Evolutionary conservation across 2,329 filamentous ascomycete species (phyloP).

Genomic region (Botrytis paeoniae): DNA sequence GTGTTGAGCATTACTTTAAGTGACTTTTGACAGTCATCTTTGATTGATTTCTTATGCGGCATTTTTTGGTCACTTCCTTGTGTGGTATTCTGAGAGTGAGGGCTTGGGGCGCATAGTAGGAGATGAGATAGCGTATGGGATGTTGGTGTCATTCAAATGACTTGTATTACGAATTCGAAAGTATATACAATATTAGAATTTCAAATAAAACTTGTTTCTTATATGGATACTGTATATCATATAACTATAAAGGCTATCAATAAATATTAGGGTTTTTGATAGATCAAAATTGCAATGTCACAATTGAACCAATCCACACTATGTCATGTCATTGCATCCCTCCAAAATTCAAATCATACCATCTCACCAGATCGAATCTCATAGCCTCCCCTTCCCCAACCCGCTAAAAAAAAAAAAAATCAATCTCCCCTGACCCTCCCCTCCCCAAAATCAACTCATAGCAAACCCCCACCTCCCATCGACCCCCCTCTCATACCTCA

Average conservation of each 20-base stretch:
- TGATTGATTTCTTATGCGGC: neutral
- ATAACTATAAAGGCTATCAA: neutral
- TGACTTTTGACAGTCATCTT: neutral
- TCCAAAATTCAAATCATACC: neutral
- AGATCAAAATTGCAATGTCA: neutral
- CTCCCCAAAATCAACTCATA: neutral
- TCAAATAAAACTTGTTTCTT: neutral
- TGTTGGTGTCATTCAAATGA: neutral
- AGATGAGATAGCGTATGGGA: neutral
- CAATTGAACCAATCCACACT: neutral
- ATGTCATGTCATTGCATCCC: neutral
- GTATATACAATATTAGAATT: neutral
- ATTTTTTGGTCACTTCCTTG: fast-evolving
- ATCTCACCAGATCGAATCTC: too few species aligned
- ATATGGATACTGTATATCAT: neutral
- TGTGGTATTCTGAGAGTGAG: neutral
- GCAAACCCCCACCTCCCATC: slow-evolving; percentile 31
- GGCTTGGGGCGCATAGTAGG: neutral
- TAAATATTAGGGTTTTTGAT: too few species aligned
- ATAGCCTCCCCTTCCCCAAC: too few species aligned
- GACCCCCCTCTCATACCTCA: slow-evolving; percentile 30
- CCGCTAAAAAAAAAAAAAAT: neutral
- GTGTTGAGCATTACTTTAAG: neutral
- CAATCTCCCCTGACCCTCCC: too few species aligned
- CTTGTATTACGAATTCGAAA: neutral